These are phyloP conservation scores for Cercophora sp. DNA, from an alignment of 495 filamentous ascomycete species.

Conservation along the genomic window DNA sequence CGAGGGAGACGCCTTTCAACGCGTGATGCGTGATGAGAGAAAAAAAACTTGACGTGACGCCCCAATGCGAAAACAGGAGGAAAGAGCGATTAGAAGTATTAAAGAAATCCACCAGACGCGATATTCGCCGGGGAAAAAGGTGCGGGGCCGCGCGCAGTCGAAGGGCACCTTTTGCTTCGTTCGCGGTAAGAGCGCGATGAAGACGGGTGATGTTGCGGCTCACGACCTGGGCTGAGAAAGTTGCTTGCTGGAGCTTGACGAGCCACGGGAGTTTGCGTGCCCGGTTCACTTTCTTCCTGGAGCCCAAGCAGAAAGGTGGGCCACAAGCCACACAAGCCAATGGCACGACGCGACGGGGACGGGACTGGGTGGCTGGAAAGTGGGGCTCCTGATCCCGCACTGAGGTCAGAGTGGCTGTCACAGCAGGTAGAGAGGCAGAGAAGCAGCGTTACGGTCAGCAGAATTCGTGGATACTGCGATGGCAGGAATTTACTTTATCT, in stretches of 20 bases:
- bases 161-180: conserved; percentile 11
- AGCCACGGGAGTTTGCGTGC: conserved; percentile 2
- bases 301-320: conserved; percentile 14
- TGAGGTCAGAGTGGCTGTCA: too few species aligned
- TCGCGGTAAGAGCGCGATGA: conserved; percentile 12
- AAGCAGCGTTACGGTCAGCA: too few species aligned
- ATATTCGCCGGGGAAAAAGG: conserved; percentile 3
- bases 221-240: conserved; percentile 8
- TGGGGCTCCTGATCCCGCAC: background rate
- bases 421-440: too few species aligned
- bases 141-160: background rate
- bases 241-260: conserved; percentile 12
- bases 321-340: conserved; percentile 1
- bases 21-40: background rate
- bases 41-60: background rate
- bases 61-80: conserved; percentile 1
- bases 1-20: too few species aligned
- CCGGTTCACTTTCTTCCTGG: conserved; percentile 10
- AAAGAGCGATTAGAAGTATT: conserved; percentile 7
- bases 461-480: too few species aligned
- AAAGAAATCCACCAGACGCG: background rate
- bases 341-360: conserved; percentile 11
- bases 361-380: background rate
- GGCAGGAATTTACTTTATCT: too few species aligned
- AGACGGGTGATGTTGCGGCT: conserved; percentile 9